Evolutionary conservation across 208 protist species (phyloP).

Genomic region (Polymyxa betae): DNA sequence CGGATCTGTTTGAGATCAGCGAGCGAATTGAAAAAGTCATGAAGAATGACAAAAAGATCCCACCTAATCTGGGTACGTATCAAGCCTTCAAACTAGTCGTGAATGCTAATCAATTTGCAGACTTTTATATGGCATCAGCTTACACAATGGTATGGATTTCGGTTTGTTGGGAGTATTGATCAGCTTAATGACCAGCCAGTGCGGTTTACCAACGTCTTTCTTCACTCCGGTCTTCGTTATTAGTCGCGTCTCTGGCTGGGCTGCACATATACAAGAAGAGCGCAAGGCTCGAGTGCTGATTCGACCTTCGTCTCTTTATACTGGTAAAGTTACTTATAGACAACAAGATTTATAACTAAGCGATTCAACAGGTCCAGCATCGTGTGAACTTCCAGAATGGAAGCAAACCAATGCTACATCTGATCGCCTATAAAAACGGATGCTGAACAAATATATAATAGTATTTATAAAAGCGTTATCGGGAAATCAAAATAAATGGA

Average conservation of each 20-base stretch:
- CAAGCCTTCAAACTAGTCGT: neutral
- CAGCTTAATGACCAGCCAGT: neutral
- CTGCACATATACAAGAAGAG: slow-evolving; percentile 47
- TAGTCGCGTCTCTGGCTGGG: neutral
- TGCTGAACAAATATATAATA: too few relatives aligned
- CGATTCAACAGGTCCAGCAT: neutral
- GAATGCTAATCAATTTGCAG: neutral
- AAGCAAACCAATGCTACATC: neutral
- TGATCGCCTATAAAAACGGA: too few relatives aligned
- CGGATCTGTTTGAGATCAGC: slow-evolving; percentile 18
- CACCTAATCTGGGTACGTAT: slow-evolving; percentile 35
- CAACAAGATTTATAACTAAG: too few relatives aligned
- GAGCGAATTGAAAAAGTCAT: slow-evolving; percentile 55
- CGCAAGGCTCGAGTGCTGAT: neutral
- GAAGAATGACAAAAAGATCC: slow-evolving; percentile 33
- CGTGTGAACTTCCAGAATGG: neutral
- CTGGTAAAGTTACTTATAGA: too few relatives aligned
- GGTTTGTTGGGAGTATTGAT: neutral
- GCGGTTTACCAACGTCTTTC: slow-evolving; percentile 36
- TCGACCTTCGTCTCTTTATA: slow-evolving; percentile 33
- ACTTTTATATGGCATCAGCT: slow-evolving; percentile 14
- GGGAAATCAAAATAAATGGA: too few relatives aligned
- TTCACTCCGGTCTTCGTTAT: slow-evolving; percentile 55
- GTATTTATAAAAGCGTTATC: too few relatives aligned
- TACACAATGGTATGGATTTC: slow-evolving; percentile 48